Base-by-base conservation (phyloP, 192 early-diverging fungal genomes). In the Coemansia sp. region DNA sequence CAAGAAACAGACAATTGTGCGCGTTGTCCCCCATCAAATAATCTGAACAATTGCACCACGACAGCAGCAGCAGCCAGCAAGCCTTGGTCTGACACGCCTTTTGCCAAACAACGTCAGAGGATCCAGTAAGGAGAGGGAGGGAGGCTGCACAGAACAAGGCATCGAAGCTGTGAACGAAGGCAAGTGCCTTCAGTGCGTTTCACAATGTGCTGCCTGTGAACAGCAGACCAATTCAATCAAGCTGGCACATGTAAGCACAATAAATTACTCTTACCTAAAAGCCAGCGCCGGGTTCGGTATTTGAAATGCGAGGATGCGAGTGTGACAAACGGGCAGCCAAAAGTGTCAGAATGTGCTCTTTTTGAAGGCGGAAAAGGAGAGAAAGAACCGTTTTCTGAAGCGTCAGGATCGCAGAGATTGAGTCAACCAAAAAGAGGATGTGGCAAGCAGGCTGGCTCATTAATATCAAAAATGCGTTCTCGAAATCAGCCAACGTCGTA, bases 391-490 rank as follows among this genome's bases (percentile, higher is more conserved):
- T 25, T 12, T 25, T 51, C 22, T 51, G 11, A 15, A 54, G 14
- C 6, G 26, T 6, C 15, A 54, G 25, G 28, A 25, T 26, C 21
- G n/a, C 52, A 25, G 52, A 34, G 52, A 54, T 54, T 25, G n/a
- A 54, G 52, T 54, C 26, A 54, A 17, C 23, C 52, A 54, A 28
- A 12, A 12, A 15, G 28, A 28, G 26, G 21, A 42, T 25, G 58
- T 57, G 55, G 37, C 14, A 57, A 22, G 37, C 23, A 28, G 58
- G 23, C 58, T 44, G 15, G 40, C 40, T 12, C 58, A 60, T 60
- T 48, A 47, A 60, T 44, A 28, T 22, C 26, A n/a, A 44, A 44
- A 44, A 44, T 44, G 40, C 40, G 40, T 44, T 44, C 40, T 44
- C 40, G 40, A 44, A 44, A 44, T 44, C 40, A 44, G 40, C 40